Percentiles rank a stretch among this genome's conserved stretches.
Evolutionary conservation across 768 basidiomycete species (phyloP).

Genomic region (Boletellus sp.): DNA sequence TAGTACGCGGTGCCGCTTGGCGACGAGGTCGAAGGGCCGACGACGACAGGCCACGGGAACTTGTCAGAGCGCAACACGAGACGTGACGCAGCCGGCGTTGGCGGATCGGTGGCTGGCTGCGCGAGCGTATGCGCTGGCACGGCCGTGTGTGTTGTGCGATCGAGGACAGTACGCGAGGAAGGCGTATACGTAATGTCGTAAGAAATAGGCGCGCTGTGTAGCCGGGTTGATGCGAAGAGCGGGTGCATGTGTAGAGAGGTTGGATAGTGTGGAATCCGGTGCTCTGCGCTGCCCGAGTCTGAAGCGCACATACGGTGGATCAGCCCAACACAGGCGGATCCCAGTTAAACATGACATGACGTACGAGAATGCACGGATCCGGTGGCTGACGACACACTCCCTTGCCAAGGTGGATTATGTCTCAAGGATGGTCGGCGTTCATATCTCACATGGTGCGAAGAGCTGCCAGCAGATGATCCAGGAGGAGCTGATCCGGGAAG

Average conservation of each 20-base stretch:
- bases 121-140: conserved; percentile 54
- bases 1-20: conserved; percentile 28
- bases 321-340: conserved; percentile 4
- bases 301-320: conserved; percentile 1
- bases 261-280: conserved; percentile 19
- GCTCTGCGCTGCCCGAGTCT: conserved; percentile 26
- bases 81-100: conserved; percentile 40
- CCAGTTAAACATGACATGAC: conserved; percentile 13
- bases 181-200: conserved; percentile 58
- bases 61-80: conserved; percentile 54
- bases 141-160: conserved; percentile 49
- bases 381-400: conserved; percentile 36
- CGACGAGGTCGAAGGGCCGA: conserved; percentile 34
- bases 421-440: conserved; percentile 47
- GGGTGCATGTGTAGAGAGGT: conserved; percentile 59
- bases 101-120: conserved; percentile 64
- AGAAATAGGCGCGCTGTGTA: conserved; percentile 57
- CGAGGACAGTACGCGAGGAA: conserved; percentile 53
- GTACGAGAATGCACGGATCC: conserved; percentile 41
- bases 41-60: conserved; percentile 60
- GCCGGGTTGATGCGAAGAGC: conserved; percentile 51
- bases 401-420: conserved; percentile 46
- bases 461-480: conserved; percentile 39
- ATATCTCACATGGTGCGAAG: conserved; percentile 35
- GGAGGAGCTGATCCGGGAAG: conserved; percentile 38